Evolutionary conservation across 2,329 filamentous ascomycete genomes (phyloP), one percentile per base, ranked within the genome.

Genomic region (Byssoonygena ceratinophila): DNA sequence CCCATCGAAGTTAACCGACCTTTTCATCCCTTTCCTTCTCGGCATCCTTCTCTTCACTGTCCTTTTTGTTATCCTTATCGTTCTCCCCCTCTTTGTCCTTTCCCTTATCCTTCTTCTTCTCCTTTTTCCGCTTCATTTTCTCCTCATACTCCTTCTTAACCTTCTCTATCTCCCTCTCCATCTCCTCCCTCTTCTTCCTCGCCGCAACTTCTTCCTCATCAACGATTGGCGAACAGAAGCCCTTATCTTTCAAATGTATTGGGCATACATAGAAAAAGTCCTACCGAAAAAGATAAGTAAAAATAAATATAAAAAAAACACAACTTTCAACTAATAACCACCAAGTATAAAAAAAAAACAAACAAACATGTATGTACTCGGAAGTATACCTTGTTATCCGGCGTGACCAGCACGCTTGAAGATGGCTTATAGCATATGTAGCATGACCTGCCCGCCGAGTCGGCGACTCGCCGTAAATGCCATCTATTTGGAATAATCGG

Each of bases 221-320:
- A 34, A 76, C 59, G 36, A 76, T 66, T 2, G 81, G 75, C 22
- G 76, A 76, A 63, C 86, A 91, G 67, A 96, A 97, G 37, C 84
- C 81, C 29, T 75, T 76, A 63, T 97, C 92, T 62, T 85, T 87
- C 7, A 97, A 73, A 68, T 98, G 92, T 29, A 78, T 75, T 4
- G 82, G 76, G 61, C 92, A 98, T 41, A 94, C 80, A 66, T 94
- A 96, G 73, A 98, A 97, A 70, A 89, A 94, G 66, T 95, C 89
- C 81, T 83, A 27, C 34, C 3, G 12, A 44, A 16, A n/a, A 3
- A 25, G 2, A 36, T 40, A 18, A 51, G 20, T 44, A 44, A 20
- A 23, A 25, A 16, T 29, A 16, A 4, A n/a, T n/a, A n/a, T n/a
- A n/a, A n/a, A n/a, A n/a, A n/a, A n/a, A n/a, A n/a, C n/a, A n/a